Base-by-base conservation (phyloP, 2,329 filamentous ascomycete species). In the Colletotrichum spaethianum region DNA sequence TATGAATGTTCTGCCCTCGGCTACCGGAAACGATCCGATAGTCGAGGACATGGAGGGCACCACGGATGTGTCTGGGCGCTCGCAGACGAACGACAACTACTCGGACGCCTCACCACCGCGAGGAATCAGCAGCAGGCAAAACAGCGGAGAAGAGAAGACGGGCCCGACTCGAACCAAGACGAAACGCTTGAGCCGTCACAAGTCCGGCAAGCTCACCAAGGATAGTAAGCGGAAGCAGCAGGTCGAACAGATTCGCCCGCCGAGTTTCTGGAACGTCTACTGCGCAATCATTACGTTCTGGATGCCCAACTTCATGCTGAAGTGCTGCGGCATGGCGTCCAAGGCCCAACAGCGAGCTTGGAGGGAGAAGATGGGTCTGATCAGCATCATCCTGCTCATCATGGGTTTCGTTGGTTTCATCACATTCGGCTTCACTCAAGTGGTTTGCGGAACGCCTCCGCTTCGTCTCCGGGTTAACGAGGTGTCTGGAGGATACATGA, bases 281-380 rank as follows among this genome's bases (percentile, higher is more conserved):
- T 99, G 96, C 82, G 93, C 93, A 59, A 90, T 97, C 74, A 85
- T 99, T 75, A 99, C 96, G 0, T 98, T 98, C 79, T 98, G 96
- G 95, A 93, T 91, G 70, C 96, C 96, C 0, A 92, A 95, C 79
- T 93, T 96, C 73, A 83, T 98, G 36, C 86, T 99, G 66, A 90
- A 89, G 75, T 97, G 94, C 82, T 96, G 95, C 78, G 95, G 95
- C 48, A 97, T 93, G 87, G 91, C 91, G 9, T 89, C 93, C 56
- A 96, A 93, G 82, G 94, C 93, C 20, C 94, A 98, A 82, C 93
- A 95, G 79, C 90, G 94, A 78, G 96, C 96, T 2, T 99, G 96
- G 96, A 91, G 96, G 75, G 96, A 99, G 81, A 99, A 99, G 88
- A 97, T 99, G 87, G 96, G 96, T 2, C 85, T 99, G 70, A 94